Percentiles rank a stretch among this genome's conserved stretches.
These are phyloP conservation scores for Fusarium illudens DNA, from an alignment of 2,329 filamentous ascomycete genomes.

Conservation along the genomic window DNA sequence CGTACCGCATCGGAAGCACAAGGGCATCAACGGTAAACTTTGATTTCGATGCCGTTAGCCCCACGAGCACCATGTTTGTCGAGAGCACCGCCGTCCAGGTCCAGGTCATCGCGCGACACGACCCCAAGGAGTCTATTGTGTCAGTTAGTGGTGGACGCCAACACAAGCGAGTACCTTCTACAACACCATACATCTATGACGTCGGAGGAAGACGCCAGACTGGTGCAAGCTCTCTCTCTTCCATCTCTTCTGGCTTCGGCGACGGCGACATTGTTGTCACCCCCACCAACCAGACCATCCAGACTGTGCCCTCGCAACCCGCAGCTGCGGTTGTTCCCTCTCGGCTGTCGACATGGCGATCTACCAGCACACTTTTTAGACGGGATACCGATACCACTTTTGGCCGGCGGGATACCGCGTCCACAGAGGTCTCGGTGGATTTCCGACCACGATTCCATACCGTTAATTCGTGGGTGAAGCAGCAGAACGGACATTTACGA, in stretches of 20 bases:
- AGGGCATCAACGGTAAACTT: slow-evolving; percentile 17
- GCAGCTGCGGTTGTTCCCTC: slow-evolving; percentile 10
- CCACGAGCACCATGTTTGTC: slow-evolving; percentile 37
- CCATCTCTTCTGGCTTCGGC: slow-evolving; percentile 70
- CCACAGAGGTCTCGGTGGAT: slow-evolving; percentile 63
- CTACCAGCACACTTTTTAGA: slow-evolving; percentile 12
- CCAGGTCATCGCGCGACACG: slow-evolving; percentile 33
- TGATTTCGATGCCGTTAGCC: slow-evolving; percentile 32
- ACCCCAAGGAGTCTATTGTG: slow-evolving; percentile 22
- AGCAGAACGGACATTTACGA: slow-evolving; percentile 66
- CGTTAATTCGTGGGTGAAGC: slow-evolving; percentile 70
- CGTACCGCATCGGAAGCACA: slow-evolving; percentile 27
- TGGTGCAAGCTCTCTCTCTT: slow-evolving; percentile 63
- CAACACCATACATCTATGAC: slow-evolving; percentile 30
- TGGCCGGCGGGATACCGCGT: slow-evolving; percentile 58
- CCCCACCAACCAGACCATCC: slow-evolving; percentile 34
- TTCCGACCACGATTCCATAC: slow-evolving; percentile 64
- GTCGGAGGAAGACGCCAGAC: slow-evolving; percentile 40
- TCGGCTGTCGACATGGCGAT: slow-evolving; percentile 27
- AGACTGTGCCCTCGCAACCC: slow-evolving; percentile 27
- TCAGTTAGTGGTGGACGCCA: slow-evolving; percentile 13
- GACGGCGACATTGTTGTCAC: slow-evolving; percentile 66
- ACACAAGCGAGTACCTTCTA: slow-evolving; percentile 28
- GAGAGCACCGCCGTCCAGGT: slow-evolving; percentile 34
- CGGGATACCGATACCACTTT: slow-evolving; percentile 20